phyloP scores from a whole-genome alignment of 2,329 filamentous ascomycete species.

The Colletotrichum sp. region DNA sequence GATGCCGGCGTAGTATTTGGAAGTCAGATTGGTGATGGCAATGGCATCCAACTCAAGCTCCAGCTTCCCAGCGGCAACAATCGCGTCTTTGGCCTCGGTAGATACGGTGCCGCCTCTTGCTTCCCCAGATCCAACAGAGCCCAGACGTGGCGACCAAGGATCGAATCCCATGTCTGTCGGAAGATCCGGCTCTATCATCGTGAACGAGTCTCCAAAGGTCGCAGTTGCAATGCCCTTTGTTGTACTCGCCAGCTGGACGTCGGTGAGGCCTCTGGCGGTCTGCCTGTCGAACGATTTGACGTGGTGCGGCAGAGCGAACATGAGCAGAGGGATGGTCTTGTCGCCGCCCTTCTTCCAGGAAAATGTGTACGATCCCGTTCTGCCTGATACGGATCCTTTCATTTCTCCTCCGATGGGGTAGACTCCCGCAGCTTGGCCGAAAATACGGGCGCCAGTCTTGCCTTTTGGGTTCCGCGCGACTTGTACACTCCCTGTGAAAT shows the following conservation, averaged over 20 bases:
- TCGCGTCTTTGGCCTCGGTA: slow-evolving; percentile 52
- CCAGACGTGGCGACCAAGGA: slow-evolving; percentile 14
- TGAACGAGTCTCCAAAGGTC: slow-evolving; percentile 71
- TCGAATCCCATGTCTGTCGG: slow-evolving; percentile 70
- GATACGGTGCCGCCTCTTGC: slow-evolving; percentile 44
- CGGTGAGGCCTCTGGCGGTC: slow-evolving; percentile 50
- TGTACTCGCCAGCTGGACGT: slow-evolving; percentile 70
- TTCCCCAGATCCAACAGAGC: slow-evolving; percentile 65
- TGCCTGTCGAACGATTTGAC: slow-evolving; percentile 67
- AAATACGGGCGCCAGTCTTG: slow-evolving; percentile 60
- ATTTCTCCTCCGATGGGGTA: slow-evolving; percentile 68
- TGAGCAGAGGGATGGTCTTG: slow-evolving; percentile 60
- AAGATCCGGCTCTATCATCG: slow-evolving; percentile 69
- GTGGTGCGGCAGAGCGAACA: slow-evolving; percentile 84
- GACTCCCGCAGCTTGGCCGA: slow-evolving; percentile 71
- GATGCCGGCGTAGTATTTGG: slow-evolving; percentile 85
- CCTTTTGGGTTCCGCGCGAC: slow-evolving; percentile 71
- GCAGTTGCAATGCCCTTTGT: slow-evolving; percentile 80
- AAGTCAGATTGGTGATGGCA: slow-evolving; percentile 69
- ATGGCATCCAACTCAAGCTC: slow-evolving; percentile 74
- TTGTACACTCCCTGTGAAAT: slow-evolving; percentile 77
- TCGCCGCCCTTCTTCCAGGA: slow-evolving; percentile 69
- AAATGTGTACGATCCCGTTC: slow-evolving; percentile 69
- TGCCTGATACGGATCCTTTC: slow-evolving; percentile 59
- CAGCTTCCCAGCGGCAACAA: slow-evolving; percentile 59